Base-by-base conservation (phyloP, 2,329 filamentous ascomycete genomes). In the Monosporascus sp. region DNA sequence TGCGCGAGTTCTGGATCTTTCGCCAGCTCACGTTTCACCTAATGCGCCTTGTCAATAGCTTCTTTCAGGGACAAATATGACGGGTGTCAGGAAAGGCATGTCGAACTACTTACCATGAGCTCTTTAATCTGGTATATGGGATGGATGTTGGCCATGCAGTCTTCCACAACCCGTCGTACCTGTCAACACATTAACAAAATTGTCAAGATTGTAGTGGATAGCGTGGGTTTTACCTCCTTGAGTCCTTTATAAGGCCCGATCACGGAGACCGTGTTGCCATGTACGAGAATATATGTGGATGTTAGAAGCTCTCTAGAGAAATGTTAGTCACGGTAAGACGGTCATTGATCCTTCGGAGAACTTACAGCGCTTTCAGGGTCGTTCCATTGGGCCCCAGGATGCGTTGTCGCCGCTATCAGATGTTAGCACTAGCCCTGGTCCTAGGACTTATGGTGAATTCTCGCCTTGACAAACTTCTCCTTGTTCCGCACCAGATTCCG, bases 81-180 rank as follows among this genome's bases (percentile, higher is more conserved):
- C 11, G 31, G 31, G 2, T 14, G 5, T 14, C 3, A 5, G 31
- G 31, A 14, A 31, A 14, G 9, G 9, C 31, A 89, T 87, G 65
- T 70, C 89, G 1, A 86, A 87, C 64, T 90, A 72, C 43, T 26
- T 31, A 91, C 89, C 88, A 91, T 91, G 60, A 92, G 79, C 70
- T 91, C 88, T 72, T 74, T 78, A 68, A 80, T 78, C 61, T 81
- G 73, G 67, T 99, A 97, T 73, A 99, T 96, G 61, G 95, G 90
- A 74, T 99, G 94, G 53, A 97, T 85, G 68, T 99, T 99, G 65
- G 84, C 83, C 94, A 99, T 97, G 75, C 91, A 96, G 72, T 97
- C 93, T 71, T 96, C 89, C 38, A 97, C 84, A 20, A 97, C 85
- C 50, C 91, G 81, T 47, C 94, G 85, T 31, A 97, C 27, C 37